A percentile compares a stretch with the other conserved stretches of the same genome.
These are phyloP conservation scores for Nannochloropsis gaditana DNA, from an alignment of 108 stramenopile species.

Conservation along the genomic window DNA sequence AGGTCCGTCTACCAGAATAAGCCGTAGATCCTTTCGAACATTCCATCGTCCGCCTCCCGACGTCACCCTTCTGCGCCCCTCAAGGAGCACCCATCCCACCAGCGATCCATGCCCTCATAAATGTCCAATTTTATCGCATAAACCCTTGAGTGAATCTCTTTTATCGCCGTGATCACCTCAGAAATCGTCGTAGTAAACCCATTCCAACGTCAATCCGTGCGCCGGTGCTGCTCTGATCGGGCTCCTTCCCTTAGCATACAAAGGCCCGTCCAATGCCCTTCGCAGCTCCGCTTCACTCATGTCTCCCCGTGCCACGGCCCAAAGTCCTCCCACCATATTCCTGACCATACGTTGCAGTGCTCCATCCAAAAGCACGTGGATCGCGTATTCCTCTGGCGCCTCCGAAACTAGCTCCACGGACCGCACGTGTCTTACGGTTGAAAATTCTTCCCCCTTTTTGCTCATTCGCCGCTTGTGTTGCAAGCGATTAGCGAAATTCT, in stretches of 20 bases:
- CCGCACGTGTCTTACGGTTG: conserved; percentile 39
- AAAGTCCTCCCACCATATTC: conserved; percentile 46
- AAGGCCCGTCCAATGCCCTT: not conserved
- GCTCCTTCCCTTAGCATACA: not conserved
- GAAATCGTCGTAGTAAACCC: conserved; percentile 37
- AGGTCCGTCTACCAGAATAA: too few relatives aligned
- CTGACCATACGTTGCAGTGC: conserved; percentile 56
- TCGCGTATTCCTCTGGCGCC: conserved; percentile 33
- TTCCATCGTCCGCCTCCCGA: too few relatives aligned
- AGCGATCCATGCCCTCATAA: too few relatives aligned
- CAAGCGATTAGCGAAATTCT: conserved; percentile 44
- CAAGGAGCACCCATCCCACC: too few relatives aligned
- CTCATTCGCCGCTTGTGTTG: conserved; percentile 20
- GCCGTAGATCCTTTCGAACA: too few relatives aligned
- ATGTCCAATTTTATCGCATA: too few relatives aligned
- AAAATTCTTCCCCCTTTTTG: conserved; percentile 26
- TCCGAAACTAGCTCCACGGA: conserved; percentile 38
- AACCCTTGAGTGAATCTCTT: too few relatives aligned
- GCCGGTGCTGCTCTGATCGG: conserved; percentile 36
- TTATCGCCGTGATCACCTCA: not conserved
- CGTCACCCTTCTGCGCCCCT: too few relatives aligned
- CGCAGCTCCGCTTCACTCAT: conserved; percentile 34
- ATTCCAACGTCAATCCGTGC: conserved; percentile 36
- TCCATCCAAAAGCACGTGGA: conserved; percentile 42
- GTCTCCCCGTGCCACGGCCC: conserved; percentile 37